Conservation (phyloP, 169 alveolate species). For the Plasmodium adleri region DNA sequence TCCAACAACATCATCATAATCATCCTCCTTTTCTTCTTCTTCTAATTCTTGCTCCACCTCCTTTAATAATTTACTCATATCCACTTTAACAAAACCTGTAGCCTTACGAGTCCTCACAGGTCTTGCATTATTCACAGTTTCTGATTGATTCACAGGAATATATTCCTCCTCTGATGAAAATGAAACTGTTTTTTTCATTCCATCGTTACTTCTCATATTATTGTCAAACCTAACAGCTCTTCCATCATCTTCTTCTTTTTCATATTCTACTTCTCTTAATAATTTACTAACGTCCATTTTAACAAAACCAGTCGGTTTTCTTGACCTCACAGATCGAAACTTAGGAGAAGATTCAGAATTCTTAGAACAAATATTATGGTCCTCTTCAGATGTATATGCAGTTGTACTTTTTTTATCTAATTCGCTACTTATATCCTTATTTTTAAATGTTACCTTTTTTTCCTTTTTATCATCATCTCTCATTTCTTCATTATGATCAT, state of each 20-base stretch:
- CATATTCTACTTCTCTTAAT: constrained; percentile 19
- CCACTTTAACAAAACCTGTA: constrained; percentile 65
- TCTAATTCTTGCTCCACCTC: constrained; percentile 23
- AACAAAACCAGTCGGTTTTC: constrained; percentile 62
- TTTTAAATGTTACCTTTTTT: neutral
- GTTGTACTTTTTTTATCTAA: neutral
- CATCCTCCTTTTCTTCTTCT: neutral
- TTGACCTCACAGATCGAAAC: constrained; percentile 18
- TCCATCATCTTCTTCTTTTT: too few species aligned
- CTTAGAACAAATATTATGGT: neutral
- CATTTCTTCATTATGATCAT: constrained; percentile 25
- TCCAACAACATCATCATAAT: neutral
- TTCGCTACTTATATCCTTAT: constrained; percentile 2
- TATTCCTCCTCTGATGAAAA: constrained; percentile 16
- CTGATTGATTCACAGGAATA: neutral
- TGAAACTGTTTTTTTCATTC: constrained; percentile 23
- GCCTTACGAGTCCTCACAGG: constrained; percentile 65
- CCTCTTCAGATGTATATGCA: constrained; percentile 1
- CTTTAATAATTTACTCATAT: constrained; percentile 28
- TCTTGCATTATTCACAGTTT: constrained; percentile 1
- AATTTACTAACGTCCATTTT: constrained; percentile 48
- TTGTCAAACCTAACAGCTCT: neutral
- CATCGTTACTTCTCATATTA: neutral
- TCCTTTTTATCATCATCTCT: neutral
- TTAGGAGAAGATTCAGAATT: neutral